These are phyloP conservation scores for Globisporangium abappressorium DNA, from an alignment of 352 stramenopile genomes.

Conservation along the genomic window DNA sequence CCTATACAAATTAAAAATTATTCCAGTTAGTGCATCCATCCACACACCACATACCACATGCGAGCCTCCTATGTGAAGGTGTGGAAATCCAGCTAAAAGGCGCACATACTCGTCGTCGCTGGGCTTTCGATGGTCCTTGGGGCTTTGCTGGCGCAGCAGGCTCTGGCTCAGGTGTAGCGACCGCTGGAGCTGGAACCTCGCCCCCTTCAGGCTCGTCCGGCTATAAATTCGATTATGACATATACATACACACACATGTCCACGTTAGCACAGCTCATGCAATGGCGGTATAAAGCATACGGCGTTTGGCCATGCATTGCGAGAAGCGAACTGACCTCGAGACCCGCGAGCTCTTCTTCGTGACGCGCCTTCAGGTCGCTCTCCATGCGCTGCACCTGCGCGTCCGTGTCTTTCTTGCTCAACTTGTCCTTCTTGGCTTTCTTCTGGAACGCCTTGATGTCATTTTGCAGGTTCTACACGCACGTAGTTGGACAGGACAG, in stretches of 20 bases:
- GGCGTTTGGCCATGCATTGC: background rate
- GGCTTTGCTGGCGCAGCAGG: constrained; percentile 17
- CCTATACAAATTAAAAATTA: constrained; percentile 15
- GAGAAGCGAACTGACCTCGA: constrained; percentile 22
- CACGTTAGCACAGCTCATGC: background rate
- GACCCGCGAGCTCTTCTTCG: constrained; percentile 38
- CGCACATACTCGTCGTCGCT: constrained; percentile 51
- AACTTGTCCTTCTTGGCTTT: constrained; percentile 83
- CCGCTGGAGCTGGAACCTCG: constrained; percentile 2
- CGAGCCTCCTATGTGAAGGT: background rate
- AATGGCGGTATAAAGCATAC: background rate
- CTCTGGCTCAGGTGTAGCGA: background rate
- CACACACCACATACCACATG: background rate
- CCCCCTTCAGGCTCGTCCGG: constrained; percentile 14
- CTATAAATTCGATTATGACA: background rate
- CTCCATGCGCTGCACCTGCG: constrained; percentile 57
- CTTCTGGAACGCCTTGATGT: constrained; percentile 81
- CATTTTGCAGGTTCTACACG: constrained; percentile 65
- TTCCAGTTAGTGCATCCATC: background rate
- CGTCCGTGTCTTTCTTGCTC: constrained; percentile 72
- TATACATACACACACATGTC: background rate
- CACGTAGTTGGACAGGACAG: background rate
- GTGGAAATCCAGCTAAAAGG: background rate
- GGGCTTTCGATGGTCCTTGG: constrained; percentile 58
- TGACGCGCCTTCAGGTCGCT: constrained; percentile 53